These are phyloP conservation scores for Mycena venus DNA, from an alignment of 768 basidiomycete genomes.

Conservation along the genomic window DNA sequence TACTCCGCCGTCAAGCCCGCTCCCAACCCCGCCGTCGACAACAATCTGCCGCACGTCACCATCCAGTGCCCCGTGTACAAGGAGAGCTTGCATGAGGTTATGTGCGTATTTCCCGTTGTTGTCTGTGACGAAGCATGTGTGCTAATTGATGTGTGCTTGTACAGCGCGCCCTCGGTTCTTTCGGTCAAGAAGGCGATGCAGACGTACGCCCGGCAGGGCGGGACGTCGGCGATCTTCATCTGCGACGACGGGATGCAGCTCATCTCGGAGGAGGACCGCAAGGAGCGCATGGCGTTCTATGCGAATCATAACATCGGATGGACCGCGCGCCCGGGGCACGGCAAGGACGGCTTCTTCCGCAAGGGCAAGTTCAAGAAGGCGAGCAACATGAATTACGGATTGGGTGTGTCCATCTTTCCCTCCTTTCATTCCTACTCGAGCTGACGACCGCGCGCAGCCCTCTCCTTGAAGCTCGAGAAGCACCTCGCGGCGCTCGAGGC, in stretches of 20 bases:
- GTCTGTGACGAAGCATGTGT: not conserved
- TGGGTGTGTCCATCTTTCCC: conserved; percentile 43
- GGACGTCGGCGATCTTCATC: conserved; percentile 83
- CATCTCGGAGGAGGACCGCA: conserved; percentile 70
- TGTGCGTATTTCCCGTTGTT: conserved; percentile 59
- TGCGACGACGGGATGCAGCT: conserved; percentile 89
- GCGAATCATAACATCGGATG: conserved; percentile 82
- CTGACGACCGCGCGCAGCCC: conserved; percentile 40
- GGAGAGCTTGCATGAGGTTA: conserved; percentile 79
- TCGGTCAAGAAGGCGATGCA: conserved; percentile 89
- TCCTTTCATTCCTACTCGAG: not conserved
- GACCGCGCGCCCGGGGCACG: conserved; percentile 84
- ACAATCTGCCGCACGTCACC: conserved; percentile 80
- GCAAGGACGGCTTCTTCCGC: conserved; percentile 90
- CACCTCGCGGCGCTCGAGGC: conserved; percentile 62
- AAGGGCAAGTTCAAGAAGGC: conserved; percentile 94
- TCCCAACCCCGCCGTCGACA: conserved; percentile 76
- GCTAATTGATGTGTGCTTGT: conserved; percentile 18
- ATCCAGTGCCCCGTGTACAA: conserved; percentile 93
- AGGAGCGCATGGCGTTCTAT: conserved; percentile 81
- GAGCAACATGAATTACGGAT: conserved; percentile 83
- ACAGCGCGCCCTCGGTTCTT: conserved; percentile 79
- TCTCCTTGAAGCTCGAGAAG: conserved; percentile 74
- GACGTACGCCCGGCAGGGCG: conserved; percentile 89
- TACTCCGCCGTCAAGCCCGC: conserved; percentile 81